Conservation (phyloP, 345 rosid species). For the Camelina neglecta region DNA sequence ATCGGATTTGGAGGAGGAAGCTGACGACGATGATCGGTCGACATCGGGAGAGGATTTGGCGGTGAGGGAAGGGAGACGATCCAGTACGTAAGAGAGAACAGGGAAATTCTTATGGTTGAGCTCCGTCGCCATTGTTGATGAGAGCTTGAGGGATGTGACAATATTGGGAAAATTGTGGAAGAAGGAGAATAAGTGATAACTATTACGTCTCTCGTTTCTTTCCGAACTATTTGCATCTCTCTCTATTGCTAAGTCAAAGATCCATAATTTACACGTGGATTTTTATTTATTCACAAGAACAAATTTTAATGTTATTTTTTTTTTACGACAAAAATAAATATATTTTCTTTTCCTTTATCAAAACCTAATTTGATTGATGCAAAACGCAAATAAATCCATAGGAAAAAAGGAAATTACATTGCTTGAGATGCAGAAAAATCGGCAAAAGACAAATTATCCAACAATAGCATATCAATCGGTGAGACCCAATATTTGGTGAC, state of each 20-base stretch:
- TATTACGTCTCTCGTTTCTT: background rate
- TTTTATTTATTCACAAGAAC: background rate
- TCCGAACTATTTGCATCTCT: constrained; percentile 32
- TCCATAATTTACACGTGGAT: constrained; percentile 25
- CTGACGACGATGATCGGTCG: constrained; percentile 19
- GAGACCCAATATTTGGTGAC: background rate
- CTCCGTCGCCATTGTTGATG: constrained; percentile 45
- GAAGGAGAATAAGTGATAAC: background rate
- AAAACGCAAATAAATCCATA: no score
- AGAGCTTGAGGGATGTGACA: background rate
- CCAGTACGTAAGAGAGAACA: constrained; percentile 84
- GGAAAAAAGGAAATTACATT: no score
- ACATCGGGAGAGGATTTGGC: constrained; percentile 46
- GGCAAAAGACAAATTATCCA: no score
- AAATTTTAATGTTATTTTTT: constrained; percentile 3
- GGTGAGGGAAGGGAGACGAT: constrained; percentile 70
- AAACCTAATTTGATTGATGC: no score
- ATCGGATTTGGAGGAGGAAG: constrained; percentile 34
- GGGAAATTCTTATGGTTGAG: constrained; percentile 74
- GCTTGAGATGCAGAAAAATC: no score
- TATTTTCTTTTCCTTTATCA: no score
- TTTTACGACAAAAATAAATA: background rate
- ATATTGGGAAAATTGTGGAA: background rate
- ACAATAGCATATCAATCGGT: no score
- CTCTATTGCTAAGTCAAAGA: constrained; percentile 38